Percentiles rank a stretch among this genome's conserved stretches.
phyloP scores from a whole-genome alignment of 345 rosid species.

The Corymbia maculata region DNA sequence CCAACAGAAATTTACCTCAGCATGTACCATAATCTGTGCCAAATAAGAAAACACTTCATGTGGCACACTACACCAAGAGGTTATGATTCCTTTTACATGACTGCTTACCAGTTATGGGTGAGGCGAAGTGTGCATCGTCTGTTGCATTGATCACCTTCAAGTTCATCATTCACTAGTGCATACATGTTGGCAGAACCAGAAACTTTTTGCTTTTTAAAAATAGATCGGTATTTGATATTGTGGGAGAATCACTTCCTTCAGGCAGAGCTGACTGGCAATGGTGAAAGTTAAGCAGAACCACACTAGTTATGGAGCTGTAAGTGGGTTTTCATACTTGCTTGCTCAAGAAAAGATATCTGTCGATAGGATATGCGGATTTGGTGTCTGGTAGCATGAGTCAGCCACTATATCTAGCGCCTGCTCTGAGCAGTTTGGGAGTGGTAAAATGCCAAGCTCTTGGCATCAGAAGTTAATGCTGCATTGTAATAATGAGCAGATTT shows the following conservation, averaged over 20 bases:
- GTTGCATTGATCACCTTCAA: neutral
- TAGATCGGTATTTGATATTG: neutral
- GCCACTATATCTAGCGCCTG: neutral
- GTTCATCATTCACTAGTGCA: neutral
- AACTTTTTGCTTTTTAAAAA: neutral
- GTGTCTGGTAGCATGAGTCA: neutral
- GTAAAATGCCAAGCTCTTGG: neutral
- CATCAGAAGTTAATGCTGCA: neutral
- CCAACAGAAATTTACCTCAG: conserved; percentile 1
- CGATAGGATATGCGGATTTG: neutral
- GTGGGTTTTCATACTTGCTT: neutral
- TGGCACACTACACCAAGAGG: conserved; percentile 28
- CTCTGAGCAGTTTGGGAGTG: neutral
- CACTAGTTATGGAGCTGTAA: neutral
- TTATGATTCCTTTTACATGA: conserved; percentile 38
- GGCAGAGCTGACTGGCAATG: neutral
- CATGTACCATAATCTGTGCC: conserved; percentile 23
- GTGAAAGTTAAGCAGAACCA: neutral
- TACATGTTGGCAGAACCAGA: neutral
- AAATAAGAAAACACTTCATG: conserved; percentile 20
- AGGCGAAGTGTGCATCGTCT: conserved; percentile 15
- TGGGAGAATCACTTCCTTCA: neutral
- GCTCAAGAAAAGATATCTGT: neutral
- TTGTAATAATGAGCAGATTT: neutral
- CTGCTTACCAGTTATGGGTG: conserved; percentile 39